Evolutionary conservation across 2,329 filamentous ascomycete genomes (phyloP).

Genomic region (Paracamarosporium sp.): DNA sequence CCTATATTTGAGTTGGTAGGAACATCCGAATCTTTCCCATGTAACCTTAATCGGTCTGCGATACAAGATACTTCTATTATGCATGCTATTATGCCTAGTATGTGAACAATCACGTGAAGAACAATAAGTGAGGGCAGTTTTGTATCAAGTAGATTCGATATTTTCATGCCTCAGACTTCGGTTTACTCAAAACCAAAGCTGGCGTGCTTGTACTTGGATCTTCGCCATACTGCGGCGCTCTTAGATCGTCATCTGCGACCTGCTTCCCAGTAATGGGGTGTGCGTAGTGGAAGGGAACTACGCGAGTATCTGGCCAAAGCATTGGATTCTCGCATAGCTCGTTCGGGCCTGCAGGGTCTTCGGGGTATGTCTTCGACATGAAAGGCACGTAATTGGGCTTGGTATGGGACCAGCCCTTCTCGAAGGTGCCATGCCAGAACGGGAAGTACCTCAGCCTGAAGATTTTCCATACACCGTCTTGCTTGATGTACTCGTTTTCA

Average conservation of each 20-base stretch:
- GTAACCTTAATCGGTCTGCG: too few relatives aligned
- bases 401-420: conserved; percentile 62
- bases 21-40: too few relatives aligned
- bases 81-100: too few relatives aligned
- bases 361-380: conserved; percentile 56
- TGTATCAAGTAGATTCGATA: not conserved
- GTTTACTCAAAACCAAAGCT: conserved; percentile 49
- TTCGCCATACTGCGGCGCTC: conserved; percentile 55
- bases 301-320: conserved; percentile 64
- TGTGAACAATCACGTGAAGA: too few relatives aligned
- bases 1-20: too few relatives aligned
- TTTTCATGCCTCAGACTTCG: conserved; percentile 28
- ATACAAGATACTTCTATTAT: too few relatives aligned
- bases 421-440: conserved; percentile 62
- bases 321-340: conserved; percentile 61
- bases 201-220: conserved; percentile 50
- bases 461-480: conserved; percentile 62
- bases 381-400: conserved; percentile 62
- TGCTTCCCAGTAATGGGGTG: conserved; percentile 59
- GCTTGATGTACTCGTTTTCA: conserved; percentile 66
- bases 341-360: conserved; percentile 60
- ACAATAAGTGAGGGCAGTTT: not conserved
- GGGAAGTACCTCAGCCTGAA: conserved; percentile 63
- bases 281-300: conserved; percentile 61
- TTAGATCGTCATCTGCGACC: conserved; percentile 56